phyloP scores from a whole-genome alignment of 1,284 basidiomycete species.

The Filobasidium uniguttulatum region DNA sequence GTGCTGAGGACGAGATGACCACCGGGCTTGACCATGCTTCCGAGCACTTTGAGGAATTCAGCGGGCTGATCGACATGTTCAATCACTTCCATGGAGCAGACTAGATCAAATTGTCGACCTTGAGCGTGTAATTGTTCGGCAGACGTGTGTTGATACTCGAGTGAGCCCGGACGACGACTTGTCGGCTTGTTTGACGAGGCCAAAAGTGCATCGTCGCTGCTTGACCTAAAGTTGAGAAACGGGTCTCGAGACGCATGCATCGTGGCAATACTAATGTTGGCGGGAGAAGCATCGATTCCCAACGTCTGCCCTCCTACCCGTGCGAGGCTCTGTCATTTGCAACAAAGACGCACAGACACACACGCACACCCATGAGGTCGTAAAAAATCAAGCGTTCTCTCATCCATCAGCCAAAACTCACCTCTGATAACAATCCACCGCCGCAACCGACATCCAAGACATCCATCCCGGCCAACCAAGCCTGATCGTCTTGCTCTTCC shows the following conservation, averaged over 20 bases:
- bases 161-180: constrained; percentile 21
- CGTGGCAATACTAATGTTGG: constrained; percentile 75
- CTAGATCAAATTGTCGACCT: constrained; percentile 62
- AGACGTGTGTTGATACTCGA: constrained; percentile 60
- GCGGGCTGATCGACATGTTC: constrained; percentile 93
- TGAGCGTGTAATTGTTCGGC: constrained; percentile 56
- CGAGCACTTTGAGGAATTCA: constrained; percentile 66
- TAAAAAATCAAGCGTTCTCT: no score
- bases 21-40: constrained; percentile 81
- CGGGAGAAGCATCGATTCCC: constrained; percentile 78
- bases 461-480: constrained; percentile 49
- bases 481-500: constrained; percentile 19
- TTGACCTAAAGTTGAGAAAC: constrained; percentile 32
- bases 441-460: constrained; percentile 85
- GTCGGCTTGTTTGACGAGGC: constrained; percentile 1
- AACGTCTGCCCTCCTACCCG: constrained; percentile 72
- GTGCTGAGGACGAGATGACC: constrained; percentile 93
- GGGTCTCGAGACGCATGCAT: constrained; percentile 73
- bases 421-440: constrained; percentile 86
- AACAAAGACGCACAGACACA: neutral
- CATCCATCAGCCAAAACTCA: constrained; percentile 29
- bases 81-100: constrained; percentile 95
- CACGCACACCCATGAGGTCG: neutral
- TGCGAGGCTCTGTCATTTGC: constrained; percentile 53
- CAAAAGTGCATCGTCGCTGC: constrained; percentile 1